phyloP scores from a whole-genome alignment of 2,329 filamentous ascomycete genomes.

The Samsoniella hepiali region DNA sequence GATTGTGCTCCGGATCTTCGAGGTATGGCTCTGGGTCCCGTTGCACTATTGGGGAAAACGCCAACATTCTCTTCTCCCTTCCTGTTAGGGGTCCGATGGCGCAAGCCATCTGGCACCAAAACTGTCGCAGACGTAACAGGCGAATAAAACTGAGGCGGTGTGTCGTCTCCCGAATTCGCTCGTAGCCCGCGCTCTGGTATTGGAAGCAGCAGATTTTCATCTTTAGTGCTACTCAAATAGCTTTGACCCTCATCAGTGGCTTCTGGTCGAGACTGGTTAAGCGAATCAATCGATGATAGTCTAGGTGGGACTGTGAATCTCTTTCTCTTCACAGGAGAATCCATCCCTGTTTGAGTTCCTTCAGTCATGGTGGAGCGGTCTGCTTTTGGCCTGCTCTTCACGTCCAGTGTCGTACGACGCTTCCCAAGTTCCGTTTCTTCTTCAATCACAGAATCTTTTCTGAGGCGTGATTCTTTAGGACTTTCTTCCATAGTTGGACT shows the following conservation, averaged over 20 bases:
- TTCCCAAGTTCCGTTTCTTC: neutral
- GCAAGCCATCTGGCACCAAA: too few species aligned
- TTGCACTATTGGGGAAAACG: neutral
- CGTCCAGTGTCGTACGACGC: neutral
- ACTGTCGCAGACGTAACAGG: neutral
- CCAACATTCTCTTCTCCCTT: neutral
- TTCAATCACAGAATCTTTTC: neutral
- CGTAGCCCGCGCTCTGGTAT: neutral
- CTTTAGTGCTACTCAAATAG: neutral
- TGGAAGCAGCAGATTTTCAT: neutral
- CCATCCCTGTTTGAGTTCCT: neutral
- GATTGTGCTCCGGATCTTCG: neutral
- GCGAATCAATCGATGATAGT: constrained; percentile 11
- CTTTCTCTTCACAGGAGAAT: neutral
- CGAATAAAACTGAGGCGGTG: constrained; percentile 6
- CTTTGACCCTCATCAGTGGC: neutral
- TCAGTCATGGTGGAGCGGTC: neutral
- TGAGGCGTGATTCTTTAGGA: neutral
- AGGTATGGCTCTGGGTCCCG: neutral
- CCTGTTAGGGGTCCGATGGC: neutral
- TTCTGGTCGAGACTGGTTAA: neutral
- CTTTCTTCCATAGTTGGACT: constrained; percentile 35
- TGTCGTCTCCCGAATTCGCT: neutral
- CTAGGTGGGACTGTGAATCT: constrained; percentile 13
- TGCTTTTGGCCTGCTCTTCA: neutral